Evolutionary conservation across 2,329 filamentous ascomycete species (phyloP).

Genomic region (Grosmannia serpens): DNA sequence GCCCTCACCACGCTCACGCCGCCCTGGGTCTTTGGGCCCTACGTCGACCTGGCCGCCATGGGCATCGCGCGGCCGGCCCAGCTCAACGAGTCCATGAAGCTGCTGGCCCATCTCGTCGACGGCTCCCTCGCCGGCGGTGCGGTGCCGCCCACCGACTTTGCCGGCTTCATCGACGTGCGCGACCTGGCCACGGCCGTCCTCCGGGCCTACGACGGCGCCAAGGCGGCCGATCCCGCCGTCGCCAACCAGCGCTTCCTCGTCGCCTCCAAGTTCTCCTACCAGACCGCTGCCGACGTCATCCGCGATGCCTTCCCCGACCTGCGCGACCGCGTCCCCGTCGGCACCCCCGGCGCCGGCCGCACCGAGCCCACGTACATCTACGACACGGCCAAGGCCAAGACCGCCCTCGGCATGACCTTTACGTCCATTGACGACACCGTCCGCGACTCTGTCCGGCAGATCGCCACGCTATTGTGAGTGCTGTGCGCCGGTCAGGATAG

Average conservation of each 20-base stretch:
- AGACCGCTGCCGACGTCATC: conserved; percentile 12
- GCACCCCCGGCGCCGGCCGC: background rate
- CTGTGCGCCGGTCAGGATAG: no score
- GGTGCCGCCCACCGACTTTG: conserved; percentile 5
- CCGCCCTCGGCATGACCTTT: conserved; percentile 10
- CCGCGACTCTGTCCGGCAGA: conserved; percentile 9
- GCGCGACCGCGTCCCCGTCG: conserved; percentile 6
- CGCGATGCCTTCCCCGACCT: conserved; percentile 10
- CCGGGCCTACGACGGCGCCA: background rate
- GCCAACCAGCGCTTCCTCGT: conserved; percentile 11
- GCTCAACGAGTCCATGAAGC: conserved; percentile 7
- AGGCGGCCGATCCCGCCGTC: background rate
- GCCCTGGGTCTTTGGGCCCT: conserved; percentile 9
- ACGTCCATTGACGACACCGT: conserved; percentile 8
- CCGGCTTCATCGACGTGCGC: conserved; percentile 7
- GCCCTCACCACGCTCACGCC: conserved; percentile 1
- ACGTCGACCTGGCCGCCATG: background rate
- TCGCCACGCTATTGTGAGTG: background rate
- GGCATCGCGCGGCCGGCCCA: background rate
- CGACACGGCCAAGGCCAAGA: conserved; percentile 11
- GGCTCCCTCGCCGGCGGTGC: background rate
- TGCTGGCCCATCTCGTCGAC: conserved; percentile 4
- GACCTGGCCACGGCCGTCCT: conserved; percentile 4
- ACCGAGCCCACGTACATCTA: conserved; percentile 7
- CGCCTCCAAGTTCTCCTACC: conserved; percentile 14